phyloP scores from a whole-genome alignment of 2,329 filamentous ascomycete genomes.

The Penicillium olsonii region DNA sequence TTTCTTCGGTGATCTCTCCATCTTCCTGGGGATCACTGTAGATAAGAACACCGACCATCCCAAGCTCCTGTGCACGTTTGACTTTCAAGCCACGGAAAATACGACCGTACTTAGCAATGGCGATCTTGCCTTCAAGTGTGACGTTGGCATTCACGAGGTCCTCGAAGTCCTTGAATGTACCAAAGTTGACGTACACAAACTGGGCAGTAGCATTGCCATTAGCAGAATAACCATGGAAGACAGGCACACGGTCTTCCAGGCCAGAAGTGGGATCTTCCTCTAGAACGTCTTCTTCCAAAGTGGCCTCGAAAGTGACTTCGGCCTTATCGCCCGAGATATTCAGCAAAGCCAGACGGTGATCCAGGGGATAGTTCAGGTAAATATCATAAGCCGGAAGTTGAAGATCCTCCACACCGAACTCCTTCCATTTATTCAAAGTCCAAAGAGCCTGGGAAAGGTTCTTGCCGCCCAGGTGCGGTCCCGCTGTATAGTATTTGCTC shows the following conservation, averaged over 20 bases:
- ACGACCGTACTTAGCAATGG: constrained; percentile 78
- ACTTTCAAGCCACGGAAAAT: constrained; percentile 91
- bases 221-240: constrained; percentile 93
- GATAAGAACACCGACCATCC: constrained; percentile 81
- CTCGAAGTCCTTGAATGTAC: constrained; percentile 81
- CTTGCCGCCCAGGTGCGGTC: constrained; percentile 73
- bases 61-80: constrained; percentile 86
- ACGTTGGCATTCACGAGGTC: constrained; percentile 76
- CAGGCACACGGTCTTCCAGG: constrained; percentile 72
- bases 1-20: constrained; percentile 74
- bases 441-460: constrained; percentile 76
- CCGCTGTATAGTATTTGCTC: constrained; percentile 76
- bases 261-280: constrained; percentile 79
- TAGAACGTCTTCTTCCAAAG: constrained; percentile 79
- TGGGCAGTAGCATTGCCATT: constrained; percentile 86
- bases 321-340: constrained; percentile 45
- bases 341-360: constrained; percentile 68
- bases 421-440: constrained; percentile 72
- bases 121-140: constrained; percentile 79
- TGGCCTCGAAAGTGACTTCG: constrained; percentile 74
- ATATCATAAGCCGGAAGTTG: constrained; percentile 70
- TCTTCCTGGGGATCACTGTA: constrained; percentile 92
- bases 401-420: constrained; percentile 64
- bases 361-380: constrained; percentile 75
- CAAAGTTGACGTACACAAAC: constrained; percentile 90